Base-by-base conservation (phyloP, 345 rosid genomes). In the Hibiscus trionum region DNA sequence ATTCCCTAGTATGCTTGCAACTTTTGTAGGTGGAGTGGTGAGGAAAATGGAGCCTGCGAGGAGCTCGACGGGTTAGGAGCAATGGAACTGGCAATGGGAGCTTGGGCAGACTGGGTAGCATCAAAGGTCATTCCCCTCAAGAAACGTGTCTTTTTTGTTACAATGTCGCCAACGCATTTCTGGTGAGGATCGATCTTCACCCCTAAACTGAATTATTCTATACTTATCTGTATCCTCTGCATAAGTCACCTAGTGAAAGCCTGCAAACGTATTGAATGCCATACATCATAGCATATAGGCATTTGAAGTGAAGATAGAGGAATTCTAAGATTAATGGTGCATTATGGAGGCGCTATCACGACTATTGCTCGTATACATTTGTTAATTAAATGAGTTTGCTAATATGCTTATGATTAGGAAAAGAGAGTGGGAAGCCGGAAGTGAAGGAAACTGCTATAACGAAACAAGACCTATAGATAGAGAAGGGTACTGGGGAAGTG, bases 91-190 rank as follows among this genome's bases (percentile, higher is more conserved):
- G 97, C 96, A 9, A 89, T 95, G 97, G 85, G 75, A 17, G 53
- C 93, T 61, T 95, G 99, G 99, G 99, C 94, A 27, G 89, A 92
- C 73, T 88, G 97, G 97, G 84, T 95, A 69, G 79, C 85, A 59
- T 82, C 87, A 24, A 84, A 80, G 27, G 82, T 79, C 7, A 77
- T 88, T 81, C 86, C 86, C n/a, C 77, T 24, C 2, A 76, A 78
- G 71, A 88, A 91, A 77, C 84, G 58, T 14, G 83, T 87, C 69
- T 93, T 95, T 71, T 92, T 95, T 14, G 93, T 88, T 46, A 92
- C 97, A 57, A 89, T 92, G 99, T 92, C 99, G 14, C 97, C 97
- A 17, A 92, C 97, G 12, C 99, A 95, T 88, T 85, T 87, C 60
- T 83, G 88, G 97, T 89, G 66, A 80, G 83, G 75, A 27, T 73